Conservation (phyloP, 2,329 filamentous ascomycete genomes). For the Sarocladiaceae sp. region DNA sequence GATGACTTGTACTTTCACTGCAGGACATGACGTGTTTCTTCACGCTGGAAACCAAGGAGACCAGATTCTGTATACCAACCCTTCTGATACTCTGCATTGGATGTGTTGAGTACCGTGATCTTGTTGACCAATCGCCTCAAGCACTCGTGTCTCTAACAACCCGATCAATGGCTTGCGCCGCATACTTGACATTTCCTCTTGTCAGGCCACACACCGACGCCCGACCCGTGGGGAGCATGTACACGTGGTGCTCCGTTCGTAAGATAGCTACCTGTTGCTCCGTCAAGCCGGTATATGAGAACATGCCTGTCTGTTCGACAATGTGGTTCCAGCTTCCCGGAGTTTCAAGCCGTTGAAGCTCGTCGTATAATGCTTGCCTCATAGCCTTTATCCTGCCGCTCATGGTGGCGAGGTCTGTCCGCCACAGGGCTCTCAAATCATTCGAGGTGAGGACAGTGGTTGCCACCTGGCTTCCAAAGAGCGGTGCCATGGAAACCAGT, state of each 20-base stretch:
- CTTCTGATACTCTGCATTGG: too few relatives aligned
- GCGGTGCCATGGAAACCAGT: conserved; percentile 28
- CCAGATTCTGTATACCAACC: too few relatives aligned
- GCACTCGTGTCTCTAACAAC: too few relatives aligned
- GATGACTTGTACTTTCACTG: too few relatives aligned
- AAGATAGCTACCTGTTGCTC: conserved; percentile 36
- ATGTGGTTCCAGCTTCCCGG: conserved; percentile 32
- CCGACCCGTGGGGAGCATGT: not conserved
- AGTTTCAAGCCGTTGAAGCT: conserved; percentile 22
- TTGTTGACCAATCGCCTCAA: too few relatives aligned
- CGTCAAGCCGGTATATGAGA: conserved; percentile 40
- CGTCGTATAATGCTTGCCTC: conserved; percentile 25
- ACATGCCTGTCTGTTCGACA: conserved; percentile 32
- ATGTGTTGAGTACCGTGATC: too few relatives aligned
- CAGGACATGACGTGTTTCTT: too few relatives aligned
- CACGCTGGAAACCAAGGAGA: too few relatives aligned
- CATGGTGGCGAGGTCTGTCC: conserved; percentile 29
- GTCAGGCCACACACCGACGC: too few relatives aligned
- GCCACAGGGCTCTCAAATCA: conserved; percentile 25
- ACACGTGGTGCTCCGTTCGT: conserved; percentile 18
- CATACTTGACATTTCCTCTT: too few relatives aligned
- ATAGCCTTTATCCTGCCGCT: conserved; percentile 27
- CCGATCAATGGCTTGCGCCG: too few relatives aligned
- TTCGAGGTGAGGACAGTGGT: conserved; percentile 23
- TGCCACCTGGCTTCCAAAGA: conserved; percentile 28